A percentile compares a stretch with the other conserved stretches of the same genome.
phyloP scores from a whole-genome alignment of 2,329 filamentous ascomycete genomes.

The Scortechinia acanthostroma region DNA sequence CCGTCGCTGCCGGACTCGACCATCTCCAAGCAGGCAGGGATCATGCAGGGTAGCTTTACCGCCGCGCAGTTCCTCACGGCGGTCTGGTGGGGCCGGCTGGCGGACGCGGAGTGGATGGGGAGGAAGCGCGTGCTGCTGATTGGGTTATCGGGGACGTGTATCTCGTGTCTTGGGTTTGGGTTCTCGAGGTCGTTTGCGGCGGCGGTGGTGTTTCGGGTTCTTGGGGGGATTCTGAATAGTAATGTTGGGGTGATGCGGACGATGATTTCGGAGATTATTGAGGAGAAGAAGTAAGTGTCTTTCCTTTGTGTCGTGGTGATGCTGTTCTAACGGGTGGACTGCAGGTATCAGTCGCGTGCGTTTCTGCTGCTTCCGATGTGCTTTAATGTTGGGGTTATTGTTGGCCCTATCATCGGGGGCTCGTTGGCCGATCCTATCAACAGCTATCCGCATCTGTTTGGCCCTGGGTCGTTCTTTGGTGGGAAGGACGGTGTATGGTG shows the following conservation, averaged over 20 bases:
- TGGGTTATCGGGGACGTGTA: conserved; percentile 61
- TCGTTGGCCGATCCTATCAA: conserved; percentile 33
- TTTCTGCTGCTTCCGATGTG: conserved; percentile 52
- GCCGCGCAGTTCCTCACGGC: conserved; percentile 77
- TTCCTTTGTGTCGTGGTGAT: neutral
- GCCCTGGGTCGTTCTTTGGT: conserved; percentile 31
- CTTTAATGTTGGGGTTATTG: conserved; percentile 60
- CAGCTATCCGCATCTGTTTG: conserved; percentile 34
- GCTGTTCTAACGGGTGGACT: conserved; percentile 4
- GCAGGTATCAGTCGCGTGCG: conserved; percentile 30
- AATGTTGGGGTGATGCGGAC: conserved; percentile 71
- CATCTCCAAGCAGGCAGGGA: conserved; percentile 71
- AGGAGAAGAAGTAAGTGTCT: conserved; percentile 28
- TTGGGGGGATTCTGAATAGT: conserved; percentile 66
- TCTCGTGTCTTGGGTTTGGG: conserved; percentile 64
- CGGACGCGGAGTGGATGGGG: conserved; percentile 55
- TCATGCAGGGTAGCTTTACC: conserved; percentile 74
- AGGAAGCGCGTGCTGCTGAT: conserved; percentile 74
- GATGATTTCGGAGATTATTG: conserved; percentile 43
- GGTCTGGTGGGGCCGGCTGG: conserved; percentile 72
- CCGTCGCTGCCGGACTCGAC: conserved; percentile 44
- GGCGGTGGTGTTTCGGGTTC: conserved; percentile 54
- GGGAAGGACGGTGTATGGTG: conserved; percentile 8
- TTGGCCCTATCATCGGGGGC: conserved; percentile 43
- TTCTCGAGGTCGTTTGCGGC: conserved; percentile 56